These are phyloP conservation scores for Sherardia arvensis DNA, from an alignment of 257 asterid genomes.

Conservation along the genomic window DNA sequence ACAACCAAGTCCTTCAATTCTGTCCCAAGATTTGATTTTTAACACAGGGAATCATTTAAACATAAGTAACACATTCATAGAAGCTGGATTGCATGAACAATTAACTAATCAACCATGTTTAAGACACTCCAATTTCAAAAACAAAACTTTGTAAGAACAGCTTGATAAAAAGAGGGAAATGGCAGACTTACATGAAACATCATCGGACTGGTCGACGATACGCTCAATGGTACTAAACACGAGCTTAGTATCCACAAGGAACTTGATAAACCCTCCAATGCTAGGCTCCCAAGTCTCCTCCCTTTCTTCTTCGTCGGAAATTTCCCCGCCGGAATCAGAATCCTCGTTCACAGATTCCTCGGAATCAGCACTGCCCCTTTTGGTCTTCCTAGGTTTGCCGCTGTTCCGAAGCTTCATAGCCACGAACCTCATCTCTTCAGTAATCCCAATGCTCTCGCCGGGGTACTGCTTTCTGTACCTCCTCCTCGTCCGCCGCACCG, in stretches of 20 bases:
- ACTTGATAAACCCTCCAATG: slow-evolving; percentile 64
- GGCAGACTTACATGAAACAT: slow-evolving; percentile 70
- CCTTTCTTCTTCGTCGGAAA: slow-evolving; percentile 14
- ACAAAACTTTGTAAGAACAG: neutral
- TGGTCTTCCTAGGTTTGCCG: slow-evolving; percentile 23
- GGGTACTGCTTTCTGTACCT: slow-evolving; percentile 80
- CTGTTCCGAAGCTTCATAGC: slow-evolving; percentile 72
- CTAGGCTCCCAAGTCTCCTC: slow-evolving; percentile 67
- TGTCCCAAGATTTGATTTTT: neutral
- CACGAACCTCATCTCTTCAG: slow-evolving; percentile 92
- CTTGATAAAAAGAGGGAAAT: neutral
- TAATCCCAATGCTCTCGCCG: slow-evolving; percentile 69
- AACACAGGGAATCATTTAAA: neutral
- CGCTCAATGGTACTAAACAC: slow-evolving; percentile 79
- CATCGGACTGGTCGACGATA: slow-evolving; percentile 80
- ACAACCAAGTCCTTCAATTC: neutral
- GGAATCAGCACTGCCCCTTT: neutral
- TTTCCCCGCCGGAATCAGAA: slow-evolving; percentile 8
- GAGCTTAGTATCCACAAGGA: slow-evolving; percentile 71
- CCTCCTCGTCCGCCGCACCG: slow-evolving; percentile 32
- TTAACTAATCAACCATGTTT: too few species aligned
- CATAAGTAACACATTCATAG: neutral
- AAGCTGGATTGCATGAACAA: too few species aligned
- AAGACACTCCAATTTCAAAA: neutral
- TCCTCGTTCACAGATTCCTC: slow-evolving; percentile 8